Conservation (phyloP, 129 eudicot species). For the Heracleum sosnowskyi region DNA sequence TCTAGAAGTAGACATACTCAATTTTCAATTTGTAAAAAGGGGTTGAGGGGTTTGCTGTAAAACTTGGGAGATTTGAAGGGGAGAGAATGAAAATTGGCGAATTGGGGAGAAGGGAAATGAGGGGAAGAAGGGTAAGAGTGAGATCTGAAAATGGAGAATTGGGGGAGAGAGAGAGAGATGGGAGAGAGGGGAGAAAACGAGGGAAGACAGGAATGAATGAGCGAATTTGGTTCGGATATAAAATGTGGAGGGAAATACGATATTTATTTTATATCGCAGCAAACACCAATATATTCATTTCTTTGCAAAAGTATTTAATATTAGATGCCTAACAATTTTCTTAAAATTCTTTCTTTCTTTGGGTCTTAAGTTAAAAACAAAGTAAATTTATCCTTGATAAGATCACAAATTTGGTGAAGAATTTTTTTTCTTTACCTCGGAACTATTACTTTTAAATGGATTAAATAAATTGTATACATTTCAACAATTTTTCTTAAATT, state of each 20-base stretch:
- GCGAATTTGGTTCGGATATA: conserved; percentile 99
- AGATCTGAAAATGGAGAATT: conserved; percentile 36
- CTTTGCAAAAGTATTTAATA: no score
- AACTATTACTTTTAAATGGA: no score
- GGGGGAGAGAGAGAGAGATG: neutral
- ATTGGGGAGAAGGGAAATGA: conserved; percentile 3
- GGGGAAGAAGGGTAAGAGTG: conserved; percentile 10
- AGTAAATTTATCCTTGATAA: no score
- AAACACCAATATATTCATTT: no score
- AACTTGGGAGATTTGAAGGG: conserved; percentile 4
- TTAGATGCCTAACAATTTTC: no score
- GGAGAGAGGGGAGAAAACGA: conserved; percentile 14
- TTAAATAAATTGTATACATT: no score
- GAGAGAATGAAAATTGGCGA: conserved; percentile 12
- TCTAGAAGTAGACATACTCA: conserved; percentile 14
- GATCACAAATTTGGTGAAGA: no score
- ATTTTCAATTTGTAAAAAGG: neutral
- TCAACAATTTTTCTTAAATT: no score
- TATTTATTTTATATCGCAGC: neutral
- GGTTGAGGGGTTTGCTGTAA: neutral
- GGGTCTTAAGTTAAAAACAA: no score
- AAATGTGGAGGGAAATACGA: conserved; percentile 87
- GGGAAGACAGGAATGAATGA: conserved; percentile 27
- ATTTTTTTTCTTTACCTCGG: no score
- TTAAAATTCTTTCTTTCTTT: no score